Evolutionary conservation across 1,284 basidiomycete species (phyloP).

Genomic region (Mycena citricolor): DNA sequence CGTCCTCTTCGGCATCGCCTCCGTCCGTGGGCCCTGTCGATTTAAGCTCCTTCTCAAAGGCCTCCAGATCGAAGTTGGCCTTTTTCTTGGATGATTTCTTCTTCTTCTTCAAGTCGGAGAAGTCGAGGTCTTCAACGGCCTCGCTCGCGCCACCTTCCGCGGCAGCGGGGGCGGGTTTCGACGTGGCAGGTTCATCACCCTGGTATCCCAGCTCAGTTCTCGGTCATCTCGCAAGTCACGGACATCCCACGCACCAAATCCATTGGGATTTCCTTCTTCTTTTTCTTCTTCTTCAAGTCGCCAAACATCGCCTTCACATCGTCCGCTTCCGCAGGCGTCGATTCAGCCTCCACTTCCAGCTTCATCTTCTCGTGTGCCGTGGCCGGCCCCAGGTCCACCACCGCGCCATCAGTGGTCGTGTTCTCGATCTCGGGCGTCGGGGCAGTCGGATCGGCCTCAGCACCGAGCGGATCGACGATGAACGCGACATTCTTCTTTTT

Average conservation of each 20-base stretch:
- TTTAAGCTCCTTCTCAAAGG: constrained; percentile 88
- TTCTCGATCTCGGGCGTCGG: constrained; percentile 72
- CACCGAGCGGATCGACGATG: constrained; percentile 78
- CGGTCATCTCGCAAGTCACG: constrained; percentile 14
- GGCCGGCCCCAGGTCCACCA: constrained; percentile 69
- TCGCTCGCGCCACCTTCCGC: constrained; percentile 41
- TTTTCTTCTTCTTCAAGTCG: constrained; percentile 90
- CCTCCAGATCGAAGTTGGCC: constrained; percentile 72
- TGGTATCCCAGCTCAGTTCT: constrained; percentile 27
- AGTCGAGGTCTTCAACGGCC: constrained; percentile 67
- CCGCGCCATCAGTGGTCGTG: constrained; percentile 63
- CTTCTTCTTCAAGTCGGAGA: constrained; percentile 84
- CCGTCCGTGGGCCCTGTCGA: constrained; percentile 60
- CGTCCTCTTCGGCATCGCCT: constrained; percentile 62
- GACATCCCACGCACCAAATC: constrained; percentile 61
- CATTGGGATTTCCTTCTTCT: constrained; percentile 86
- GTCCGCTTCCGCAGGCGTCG: constrained; percentile 57
- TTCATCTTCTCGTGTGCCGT: constrained; percentile 78
- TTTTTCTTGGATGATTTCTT: constrained; percentile 82
- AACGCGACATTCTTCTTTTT: constrained; percentile 87
- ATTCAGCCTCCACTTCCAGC: constrained; percentile 42
- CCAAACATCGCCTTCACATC: constrained; percentile 84
- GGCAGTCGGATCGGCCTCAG: constrained; percentile 77
- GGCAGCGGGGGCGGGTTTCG: constrained; percentile 50
- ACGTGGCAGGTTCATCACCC: constrained; percentile 63